phyloP scores from a whole-genome alignment of 257 asterid species.

The Nicotiana attenuata region DNA sequence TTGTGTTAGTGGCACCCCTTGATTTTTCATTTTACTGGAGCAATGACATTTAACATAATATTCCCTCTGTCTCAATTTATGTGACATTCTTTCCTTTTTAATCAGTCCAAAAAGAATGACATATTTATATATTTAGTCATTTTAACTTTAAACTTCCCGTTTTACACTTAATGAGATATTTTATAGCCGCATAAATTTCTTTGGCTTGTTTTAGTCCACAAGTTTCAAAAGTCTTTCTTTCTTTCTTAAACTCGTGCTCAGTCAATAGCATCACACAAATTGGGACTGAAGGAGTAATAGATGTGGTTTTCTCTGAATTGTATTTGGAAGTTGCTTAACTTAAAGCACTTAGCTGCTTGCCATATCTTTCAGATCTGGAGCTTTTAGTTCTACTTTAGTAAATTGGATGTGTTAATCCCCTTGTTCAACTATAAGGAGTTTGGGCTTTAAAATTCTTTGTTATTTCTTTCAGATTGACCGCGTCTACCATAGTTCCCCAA shows the following conservation, averaged over 20 bases:
- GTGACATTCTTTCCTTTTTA: no score
- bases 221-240: no score
- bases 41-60: not conserved
- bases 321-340: not conserved
- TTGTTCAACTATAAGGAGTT: not conserved
- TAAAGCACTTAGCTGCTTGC: not conserved
- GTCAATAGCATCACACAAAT: no score
- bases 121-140: no score
- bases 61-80: no score
- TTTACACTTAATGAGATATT: no score
- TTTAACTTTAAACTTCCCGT: no score
- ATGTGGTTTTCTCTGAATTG: not conserved
- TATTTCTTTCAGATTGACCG: slow-evolving; percentile 68
- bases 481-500: slow-evolving; percentile 64
- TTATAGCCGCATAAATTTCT: no score
- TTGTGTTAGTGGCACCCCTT: not conserved
- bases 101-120: no score
- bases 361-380: not conserved
- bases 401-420: not conserved
- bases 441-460: not conserved
- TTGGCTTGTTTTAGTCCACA: no score
- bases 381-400: not conserved
- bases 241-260: no score
- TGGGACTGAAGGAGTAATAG: no score
- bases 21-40: not conserved